Base-by-base conservation (phyloP, 208 protist genomes). In the Crithidia sp. region DNA sequence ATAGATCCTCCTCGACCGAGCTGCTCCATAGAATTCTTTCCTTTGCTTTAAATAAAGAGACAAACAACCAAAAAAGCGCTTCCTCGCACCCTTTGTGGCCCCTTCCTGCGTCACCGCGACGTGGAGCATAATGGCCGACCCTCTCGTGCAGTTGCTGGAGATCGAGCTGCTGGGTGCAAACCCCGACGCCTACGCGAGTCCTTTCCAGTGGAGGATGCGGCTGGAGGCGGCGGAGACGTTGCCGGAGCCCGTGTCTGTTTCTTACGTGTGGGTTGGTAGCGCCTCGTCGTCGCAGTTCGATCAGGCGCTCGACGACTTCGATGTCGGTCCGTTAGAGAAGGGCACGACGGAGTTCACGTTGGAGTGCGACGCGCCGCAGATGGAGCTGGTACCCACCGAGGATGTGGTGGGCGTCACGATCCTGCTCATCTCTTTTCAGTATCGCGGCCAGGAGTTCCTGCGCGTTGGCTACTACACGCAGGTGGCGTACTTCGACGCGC, bases 381-480 rank as follows among this genome's bases (percentile, higher is more conserved):
- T 86, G 44, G 68, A 79, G 56, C 87, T 93, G 41, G 98, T 99
- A 19, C 97, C 98, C 2, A 60, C 80, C 5, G 71, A 89, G 40
- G 98, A 99, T 66, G 71, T 99, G 13, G 74, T 99, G 7, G 98
- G 96, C 50, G 97, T 99, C 7, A 99, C 98, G 0, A 96, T 99
- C 17, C 76, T 99, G 17, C 80, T 99, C 47, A 94, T 99, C 37
- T 97, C 93, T 0, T 98, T 99, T 77, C 88, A 93, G 61, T 99
- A 99, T 76, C 79, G 85, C 12, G 82, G 88, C 2, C 85, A 98
- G 68, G 97, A 99, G 82, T 99, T 99, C 74, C 82, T 99, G 64
- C 89, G 98, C 7, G 96, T 99, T 3, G 98, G 98, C 8, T 99
- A 99, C 83, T 99, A 99, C 84, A 93, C 98, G n/a, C 97, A 96